Conservation (phyloP, 1,139 yeast species). For the Nematodospora anomalae region DNA sequence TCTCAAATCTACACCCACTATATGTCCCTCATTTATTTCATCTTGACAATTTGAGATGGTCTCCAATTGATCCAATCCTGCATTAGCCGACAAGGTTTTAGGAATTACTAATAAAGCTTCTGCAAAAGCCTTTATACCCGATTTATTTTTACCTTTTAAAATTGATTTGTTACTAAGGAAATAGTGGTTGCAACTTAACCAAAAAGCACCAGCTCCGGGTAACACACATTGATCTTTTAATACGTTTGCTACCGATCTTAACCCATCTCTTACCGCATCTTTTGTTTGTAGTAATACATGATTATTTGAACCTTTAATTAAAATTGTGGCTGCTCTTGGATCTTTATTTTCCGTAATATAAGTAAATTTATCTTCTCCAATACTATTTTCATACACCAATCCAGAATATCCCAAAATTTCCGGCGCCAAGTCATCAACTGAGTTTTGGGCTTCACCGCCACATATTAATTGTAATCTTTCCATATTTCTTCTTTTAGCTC, state of each 20-base stretch:
- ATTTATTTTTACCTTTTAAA: slow-evolving; percentile 82
- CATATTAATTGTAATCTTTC: slow-evolving; percentile 94
- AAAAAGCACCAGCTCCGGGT: slow-evolving; percentile 98
- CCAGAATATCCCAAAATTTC: slow-evolving; percentile 89
- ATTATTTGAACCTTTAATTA: slow-evolving; percentile 90
- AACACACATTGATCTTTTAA: slow-evolving; percentile 80
- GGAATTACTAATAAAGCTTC: slow-evolving; percentile 91
- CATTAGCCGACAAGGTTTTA: slow-evolving; percentile 87
- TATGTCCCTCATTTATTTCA: slow-evolving; percentile 76
- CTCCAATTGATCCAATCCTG: slow-evolving; percentile 92
- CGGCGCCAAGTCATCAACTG: slow-evolving; percentile 91
- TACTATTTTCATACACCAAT: slow-evolving; percentile 82
- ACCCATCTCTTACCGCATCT: slow-evolving; percentile 96
- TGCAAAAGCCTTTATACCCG: slow-evolving; percentile 91
- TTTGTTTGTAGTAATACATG: slow-evolving; percentile 89
- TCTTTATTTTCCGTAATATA: slow-evolving; percentile 89
- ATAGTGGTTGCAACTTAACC: slow-evolving; percentile 75
- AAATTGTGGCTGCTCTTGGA: slow-evolving; percentile 88
- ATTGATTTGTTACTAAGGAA: slow-evolving; percentile 52
- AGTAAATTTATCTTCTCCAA: slow-evolving; percentile 97
- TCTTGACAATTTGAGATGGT: slow-evolving; percentile 89
- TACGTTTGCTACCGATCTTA: slow-evolving; percentile 91
- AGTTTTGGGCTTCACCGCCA: slow-evolving; percentile 97
- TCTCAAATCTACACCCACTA: slow-evolving; percentile 86
- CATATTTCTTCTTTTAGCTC: slow-evolving; percentile 99